Percentiles rank a stretch among this genome's conserved stretches.
Evolutionary conservation across 352 stramenopile genomes (phyloP).

Genomic region (Pythium brachiatum): DNA sequence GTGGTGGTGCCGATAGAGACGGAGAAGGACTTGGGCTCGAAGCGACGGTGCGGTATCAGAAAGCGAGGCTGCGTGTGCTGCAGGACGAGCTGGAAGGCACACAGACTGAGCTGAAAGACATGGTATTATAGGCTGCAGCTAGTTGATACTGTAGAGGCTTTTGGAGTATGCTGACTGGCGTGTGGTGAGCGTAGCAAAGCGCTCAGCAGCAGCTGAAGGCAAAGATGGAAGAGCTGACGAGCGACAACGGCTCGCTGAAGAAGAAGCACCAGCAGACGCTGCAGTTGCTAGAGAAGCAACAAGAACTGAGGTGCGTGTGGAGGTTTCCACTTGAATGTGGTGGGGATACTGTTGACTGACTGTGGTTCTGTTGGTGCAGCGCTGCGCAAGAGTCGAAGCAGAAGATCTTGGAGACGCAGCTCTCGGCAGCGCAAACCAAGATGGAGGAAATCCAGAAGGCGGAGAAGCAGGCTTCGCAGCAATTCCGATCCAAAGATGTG

Average conservation of each 20-base stretch:
- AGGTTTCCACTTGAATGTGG: too few species aligned
- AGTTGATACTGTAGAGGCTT: background rate
- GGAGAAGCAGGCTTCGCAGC: conserved; percentile 62
- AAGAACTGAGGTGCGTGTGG: conserved; percentile 48
- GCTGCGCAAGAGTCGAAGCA: conserved; percentile 69
- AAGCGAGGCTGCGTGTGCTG: conserved; percentile 64
- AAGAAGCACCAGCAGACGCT: conserved; percentile 71
- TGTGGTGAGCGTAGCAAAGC: conserved; percentile 30
- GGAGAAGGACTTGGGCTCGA: conserved; percentile 52
- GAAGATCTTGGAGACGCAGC: conserved; percentile 63
- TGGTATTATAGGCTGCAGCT: conserved; percentile 31
- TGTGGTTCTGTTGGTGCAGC: conserved; percentile 33
- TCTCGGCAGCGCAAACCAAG: conserved; percentile 42
- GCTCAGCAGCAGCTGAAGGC: conserved; percentile 32
- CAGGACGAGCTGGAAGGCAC: conserved; percentile 64
- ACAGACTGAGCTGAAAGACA: conserved; percentile 33
- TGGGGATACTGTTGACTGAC: background rate
- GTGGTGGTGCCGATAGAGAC: background rate
- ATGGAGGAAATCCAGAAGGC: conserved; percentile 52
- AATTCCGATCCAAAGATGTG: conserved; percentile 78
- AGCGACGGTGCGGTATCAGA: conserved; percentile 69
- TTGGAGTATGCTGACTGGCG: background rate
- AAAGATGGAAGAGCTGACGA: conserved; percentile 47
- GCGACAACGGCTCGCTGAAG: conserved; percentile 38
- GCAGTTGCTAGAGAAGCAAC: conserved; percentile 73